Evolutionary conservation across 345 rosid species (phyloP).

Genomic region (Brassica juncea): DNA sequence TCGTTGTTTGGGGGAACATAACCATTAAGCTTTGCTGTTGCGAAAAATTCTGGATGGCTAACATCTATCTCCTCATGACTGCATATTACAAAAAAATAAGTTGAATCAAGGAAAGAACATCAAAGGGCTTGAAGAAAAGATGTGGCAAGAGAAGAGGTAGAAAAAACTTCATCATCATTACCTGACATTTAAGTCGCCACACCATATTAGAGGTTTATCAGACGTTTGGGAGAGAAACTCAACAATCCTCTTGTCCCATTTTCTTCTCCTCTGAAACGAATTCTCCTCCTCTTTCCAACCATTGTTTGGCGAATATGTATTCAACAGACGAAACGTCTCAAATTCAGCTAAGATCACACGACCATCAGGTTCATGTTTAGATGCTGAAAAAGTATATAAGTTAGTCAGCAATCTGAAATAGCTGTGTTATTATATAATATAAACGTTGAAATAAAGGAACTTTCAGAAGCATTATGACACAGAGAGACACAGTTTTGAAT

Average conservation of each 20-base stretch:
- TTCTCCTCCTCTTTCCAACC: slow-evolving; percentile 99
- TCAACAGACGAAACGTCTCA: slow-evolving; percentile 66
- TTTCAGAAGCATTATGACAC: not conserved
- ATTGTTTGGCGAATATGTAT: slow-evolving; percentile 92
- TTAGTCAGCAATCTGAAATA: not conserved
- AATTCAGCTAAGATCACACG: slow-evolving; percentile 93
- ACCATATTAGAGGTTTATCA: slow-evolving; percentile 93
- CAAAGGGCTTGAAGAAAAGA: not conserved
- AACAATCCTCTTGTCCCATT: slow-evolving; percentile 87
- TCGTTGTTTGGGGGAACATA: slow-evolving; percentile 87
- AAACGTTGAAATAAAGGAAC: too few species aligned
- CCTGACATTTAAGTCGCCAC: slow-evolving; percentile 98
- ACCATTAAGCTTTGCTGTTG: slow-evolving; percentile 85
- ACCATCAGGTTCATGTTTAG: slow-evolving; percentile 92
- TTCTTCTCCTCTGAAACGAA: slow-evolving; percentile 87
- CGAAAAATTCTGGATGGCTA: slow-evolving; percentile 92
- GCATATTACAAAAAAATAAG: slow-evolving; percentile 40
- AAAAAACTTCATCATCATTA: not conserved
- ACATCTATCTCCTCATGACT: slow-evolving; percentile 95
- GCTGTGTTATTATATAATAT: not conserved
- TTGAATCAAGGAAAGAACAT: not conserved
- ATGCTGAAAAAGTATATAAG: slow-evolving; percentile 47
- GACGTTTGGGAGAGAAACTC: slow-evolving; percentile 67
- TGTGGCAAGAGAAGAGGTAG: not conserved
- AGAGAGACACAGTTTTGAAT: not conserved